phyloP scores from a whole-genome alignment of 2,329 filamentous ascomycete genomes.

The Fusarium virguliforme region DNA sequence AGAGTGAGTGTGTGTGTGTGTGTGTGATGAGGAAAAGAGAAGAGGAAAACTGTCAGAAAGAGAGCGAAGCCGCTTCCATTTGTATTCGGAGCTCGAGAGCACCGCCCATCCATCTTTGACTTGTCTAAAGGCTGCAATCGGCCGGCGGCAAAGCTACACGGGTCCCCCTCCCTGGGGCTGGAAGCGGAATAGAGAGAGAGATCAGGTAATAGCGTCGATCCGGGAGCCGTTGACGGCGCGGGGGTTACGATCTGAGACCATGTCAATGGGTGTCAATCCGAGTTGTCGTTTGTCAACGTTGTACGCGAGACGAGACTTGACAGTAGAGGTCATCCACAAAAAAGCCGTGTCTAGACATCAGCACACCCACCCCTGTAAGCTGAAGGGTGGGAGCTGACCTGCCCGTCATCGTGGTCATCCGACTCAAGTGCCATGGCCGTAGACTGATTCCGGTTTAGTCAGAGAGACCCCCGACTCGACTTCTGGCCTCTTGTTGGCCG shows the following conservation, averaged over 20 bases:
- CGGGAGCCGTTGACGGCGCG: conserved; percentile 32
- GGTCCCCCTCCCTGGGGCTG: conserved; percentile 17
- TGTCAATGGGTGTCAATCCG: conserved; percentile 14
- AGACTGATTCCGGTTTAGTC: conserved; percentile 36
- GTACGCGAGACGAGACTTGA: neutral
- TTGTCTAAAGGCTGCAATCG: conserved; percentile 44
- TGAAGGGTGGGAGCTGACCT: conserved; percentile 18
- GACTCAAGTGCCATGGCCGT: conserved; percentile 24
- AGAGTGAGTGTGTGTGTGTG: conserved; percentile 5
- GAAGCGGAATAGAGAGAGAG: conserved; percentile 36
- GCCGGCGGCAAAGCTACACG: conserved; percentile 43
- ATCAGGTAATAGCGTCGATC: conserved; percentile 49
- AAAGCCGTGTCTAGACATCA: conserved; percentile 4
- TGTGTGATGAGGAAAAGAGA: conserved; percentile 9
- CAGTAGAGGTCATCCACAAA: conserved; percentile 9
- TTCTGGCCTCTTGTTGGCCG: conserved; percentile 37
- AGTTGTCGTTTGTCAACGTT: conserved; percentile 39
- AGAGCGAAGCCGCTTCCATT: conserved; percentile 38
- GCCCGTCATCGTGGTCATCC: conserved; percentile 43
- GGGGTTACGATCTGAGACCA: conserved; percentile 32
- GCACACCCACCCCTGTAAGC: conserved; percentile 11
- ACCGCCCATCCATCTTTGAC: conserved; percentile 33
- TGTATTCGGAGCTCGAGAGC: conserved; percentile 40
- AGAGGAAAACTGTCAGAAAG: conserved; percentile 4
- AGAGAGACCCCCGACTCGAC: conserved; percentile 4